Percentiles rank a stretch among this genome's conserved stretches.
phyloP scores from a whole-genome alignment of 805 yeast species.

The Wickerhamiella kurtzmanii region DNA sequence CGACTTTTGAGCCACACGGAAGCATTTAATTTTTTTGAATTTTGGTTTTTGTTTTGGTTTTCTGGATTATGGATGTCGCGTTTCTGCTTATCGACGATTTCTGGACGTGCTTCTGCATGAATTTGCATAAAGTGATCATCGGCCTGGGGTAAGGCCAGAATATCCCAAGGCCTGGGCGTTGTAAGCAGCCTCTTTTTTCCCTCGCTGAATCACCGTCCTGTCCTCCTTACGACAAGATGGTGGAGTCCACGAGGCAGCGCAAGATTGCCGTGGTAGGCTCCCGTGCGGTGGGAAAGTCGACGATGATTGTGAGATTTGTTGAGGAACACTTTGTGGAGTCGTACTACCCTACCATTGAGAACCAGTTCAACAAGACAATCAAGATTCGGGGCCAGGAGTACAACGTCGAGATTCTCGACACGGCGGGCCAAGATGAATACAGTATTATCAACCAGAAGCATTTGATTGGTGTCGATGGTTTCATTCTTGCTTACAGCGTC shows the following conservation, averaged over 20 bases:
- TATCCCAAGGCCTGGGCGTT: no score
- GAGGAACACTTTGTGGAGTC: conserved; percentile 81
- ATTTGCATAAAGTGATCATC: no score
- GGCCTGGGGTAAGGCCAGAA: no score
- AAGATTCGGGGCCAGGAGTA: conserved; percentile 60
- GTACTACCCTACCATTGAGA: conserved; percentile 84
- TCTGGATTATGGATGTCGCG: no score
- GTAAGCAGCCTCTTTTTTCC: no score
- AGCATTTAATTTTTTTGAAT: no score
- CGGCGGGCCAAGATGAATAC: conserved; percentile 90
- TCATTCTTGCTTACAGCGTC: conserved; percentile 68
- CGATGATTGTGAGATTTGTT: conserved; percentile 70
- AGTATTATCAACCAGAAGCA: conserved; percentile 67
- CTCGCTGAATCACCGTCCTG: no score
- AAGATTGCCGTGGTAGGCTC: conserved; percentile 81
- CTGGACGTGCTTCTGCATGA: no score
- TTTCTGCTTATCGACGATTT: no score
- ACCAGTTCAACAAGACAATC: conserved; percentile 61
- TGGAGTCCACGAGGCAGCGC: conserved; percentile 27
- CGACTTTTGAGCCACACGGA: not conserved
- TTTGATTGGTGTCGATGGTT: conserved; percentile 72
- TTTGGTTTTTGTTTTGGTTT: no score
- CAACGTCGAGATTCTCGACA: conserved; percentile 73
- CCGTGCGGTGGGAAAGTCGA: conserved; percentile 75
- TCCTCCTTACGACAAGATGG: conserved; percentile 12